Percentiles rank a stretch among this genome's conserved stretches.
Evolutionary conservation across 306 rosid species (phyloP).

Genomic region (Cucurbita argyrosperma): DNA sequence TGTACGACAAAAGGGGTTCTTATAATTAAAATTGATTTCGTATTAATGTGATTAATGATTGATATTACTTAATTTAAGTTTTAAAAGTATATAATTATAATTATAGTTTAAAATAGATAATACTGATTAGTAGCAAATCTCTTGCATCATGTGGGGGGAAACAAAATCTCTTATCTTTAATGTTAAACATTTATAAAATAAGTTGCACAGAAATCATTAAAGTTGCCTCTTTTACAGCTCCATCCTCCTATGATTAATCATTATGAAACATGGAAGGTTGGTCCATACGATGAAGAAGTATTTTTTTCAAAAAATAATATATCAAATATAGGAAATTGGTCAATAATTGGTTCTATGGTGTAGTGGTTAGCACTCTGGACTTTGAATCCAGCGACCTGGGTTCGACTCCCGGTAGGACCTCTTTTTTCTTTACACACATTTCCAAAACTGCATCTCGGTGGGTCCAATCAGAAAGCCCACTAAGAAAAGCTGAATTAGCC

Average conservation of each 20-base stretch:
- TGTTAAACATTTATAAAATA: background rate
- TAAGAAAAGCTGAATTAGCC: background rate
- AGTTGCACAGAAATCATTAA: background rate
- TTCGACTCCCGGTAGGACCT: conserved; percentile 2
- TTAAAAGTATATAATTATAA: too few relatives aligned
- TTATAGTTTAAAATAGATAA: too few relatives aligned
- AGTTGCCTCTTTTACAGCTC: background rate
- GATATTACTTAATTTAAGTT: background rate
- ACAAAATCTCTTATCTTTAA: background rate
- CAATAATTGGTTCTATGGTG: background rate
- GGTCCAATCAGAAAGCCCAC: background rate
- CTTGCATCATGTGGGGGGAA: background rate
- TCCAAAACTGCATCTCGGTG: background rate
- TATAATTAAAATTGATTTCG: background rate
- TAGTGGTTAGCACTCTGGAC: conserved; percentile 3
- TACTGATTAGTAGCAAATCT: background rate
- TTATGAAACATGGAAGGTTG: background rate
- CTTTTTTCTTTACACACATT: too few relatives aligned
- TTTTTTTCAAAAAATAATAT: too few relatives aligned
- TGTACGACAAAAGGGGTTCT: too few relatives aligned
- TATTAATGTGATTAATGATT: background rate
- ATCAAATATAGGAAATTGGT: too few relatives aligned
- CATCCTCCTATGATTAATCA: background rate
- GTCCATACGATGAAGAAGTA: background rate
- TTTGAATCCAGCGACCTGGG: conserved; percentile 2